phyloP scores from a whole-genome alignment of 306 rosid genomes.

The Fragaria vesca region DNA sequence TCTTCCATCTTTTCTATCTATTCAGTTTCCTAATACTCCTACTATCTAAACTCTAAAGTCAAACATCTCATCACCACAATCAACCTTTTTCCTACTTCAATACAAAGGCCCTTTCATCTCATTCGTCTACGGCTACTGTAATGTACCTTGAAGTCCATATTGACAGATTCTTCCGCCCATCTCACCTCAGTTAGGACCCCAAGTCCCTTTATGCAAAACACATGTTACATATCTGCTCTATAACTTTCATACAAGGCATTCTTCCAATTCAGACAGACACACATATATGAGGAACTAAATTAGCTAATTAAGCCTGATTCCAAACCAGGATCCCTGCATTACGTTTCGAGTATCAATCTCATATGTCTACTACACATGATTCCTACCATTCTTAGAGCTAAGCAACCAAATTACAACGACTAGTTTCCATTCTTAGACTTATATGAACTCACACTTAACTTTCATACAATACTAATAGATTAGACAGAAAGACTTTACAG shows the following conservation, averaged over 20 bases:
- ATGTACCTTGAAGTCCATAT: not conserved
- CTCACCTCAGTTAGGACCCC: not conserved
- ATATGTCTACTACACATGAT: not conserved
- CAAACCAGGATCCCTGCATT: not conserved
- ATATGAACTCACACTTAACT: too few species aligned
- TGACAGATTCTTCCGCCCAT: not conserved
- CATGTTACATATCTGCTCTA: not conserved
- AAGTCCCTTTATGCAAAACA: not conserved
- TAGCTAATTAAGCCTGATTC: not conserved
- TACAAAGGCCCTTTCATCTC: not conserved
- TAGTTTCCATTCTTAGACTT: too few species aligned
- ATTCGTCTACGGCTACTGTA: too few species aligned
- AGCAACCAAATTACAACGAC: not conserved
- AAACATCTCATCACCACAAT: not conserved
- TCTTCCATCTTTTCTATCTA: not conserved
- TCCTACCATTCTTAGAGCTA: not conserved
- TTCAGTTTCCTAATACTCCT: not conserved
- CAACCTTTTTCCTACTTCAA: not conserved
- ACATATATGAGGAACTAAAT: not conserved
- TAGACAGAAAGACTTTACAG: too few species aligned
- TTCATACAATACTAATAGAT: too few species aligned
- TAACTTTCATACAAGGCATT: not conserved
- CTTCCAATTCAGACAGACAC: not conserved
- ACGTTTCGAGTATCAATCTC: not conserved
- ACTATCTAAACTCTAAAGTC: not conserved